A percentile compares a stretch with the other conserved stretches of the same genome.
Evolutionary conservation across 2,329 filamentous ascomycete species (phyloP).

Genomic region (Stemphylium lycopersici): DNA sequence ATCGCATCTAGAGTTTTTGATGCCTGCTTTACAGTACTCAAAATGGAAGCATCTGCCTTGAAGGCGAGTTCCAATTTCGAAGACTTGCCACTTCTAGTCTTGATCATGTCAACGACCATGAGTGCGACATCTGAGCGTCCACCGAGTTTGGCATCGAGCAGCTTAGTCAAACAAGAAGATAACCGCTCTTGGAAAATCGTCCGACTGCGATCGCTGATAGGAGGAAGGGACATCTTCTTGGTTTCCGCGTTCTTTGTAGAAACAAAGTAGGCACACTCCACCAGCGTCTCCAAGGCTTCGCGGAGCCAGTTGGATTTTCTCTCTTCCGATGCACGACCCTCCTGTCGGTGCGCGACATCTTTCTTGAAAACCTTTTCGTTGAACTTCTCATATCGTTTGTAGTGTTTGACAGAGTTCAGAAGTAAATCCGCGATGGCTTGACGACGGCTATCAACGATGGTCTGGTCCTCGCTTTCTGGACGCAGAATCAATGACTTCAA

Average conservation of each 20-base stretch:
- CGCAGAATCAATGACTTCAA: slow-evolving; percentile 55
- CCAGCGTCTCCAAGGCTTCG: slow-evolving; percentile 53
- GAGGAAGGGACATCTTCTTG: slow-evolving; percentile 50
- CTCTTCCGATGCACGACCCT: slow-evolving; percentile 9
- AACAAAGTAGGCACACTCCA: slow-evolving; percentile 59
- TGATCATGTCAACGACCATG: slow-evolving; percentile 38
- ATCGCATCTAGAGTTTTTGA: slow-evolving; percentile 41
- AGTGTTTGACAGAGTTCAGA: slow-evolving; percentile 56
- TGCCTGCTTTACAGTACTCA: slow-evolving; percentile 45
- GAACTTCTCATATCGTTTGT: slow-evolving; percentile 39
- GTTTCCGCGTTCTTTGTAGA: slow-evolving; percentile 42
- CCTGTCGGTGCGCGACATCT: slow-evolving; percentile 24
- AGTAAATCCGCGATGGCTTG: slow-evolving; percentile 60
- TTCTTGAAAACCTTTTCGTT: slow-evolving; percentile 37
- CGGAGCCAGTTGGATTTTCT: slow-evolving; percentile 48
- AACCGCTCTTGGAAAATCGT: slow-evolving; percentile 61
- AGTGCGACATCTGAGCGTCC: slow-evolving; percentile 35
- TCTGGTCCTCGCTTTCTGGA: slow-evolving; percentile 54
- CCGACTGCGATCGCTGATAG: slow-evolving; percentile 55
- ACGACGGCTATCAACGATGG: slow-evolving; percentile 54
- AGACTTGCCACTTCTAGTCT: slow-evolving; percentile 30
- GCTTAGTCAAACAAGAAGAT: slow-evolving; percentile 60
- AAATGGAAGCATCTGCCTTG: slow-evolving; percentile 54
- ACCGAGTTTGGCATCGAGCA: slow-evolving; percentile 47
- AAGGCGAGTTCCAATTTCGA: slow-evolving; percentile 54